phyloP scores from a whole-genome alignment of 1,139 yeast genomes.

The Lodderomyces margitis region DNA sequence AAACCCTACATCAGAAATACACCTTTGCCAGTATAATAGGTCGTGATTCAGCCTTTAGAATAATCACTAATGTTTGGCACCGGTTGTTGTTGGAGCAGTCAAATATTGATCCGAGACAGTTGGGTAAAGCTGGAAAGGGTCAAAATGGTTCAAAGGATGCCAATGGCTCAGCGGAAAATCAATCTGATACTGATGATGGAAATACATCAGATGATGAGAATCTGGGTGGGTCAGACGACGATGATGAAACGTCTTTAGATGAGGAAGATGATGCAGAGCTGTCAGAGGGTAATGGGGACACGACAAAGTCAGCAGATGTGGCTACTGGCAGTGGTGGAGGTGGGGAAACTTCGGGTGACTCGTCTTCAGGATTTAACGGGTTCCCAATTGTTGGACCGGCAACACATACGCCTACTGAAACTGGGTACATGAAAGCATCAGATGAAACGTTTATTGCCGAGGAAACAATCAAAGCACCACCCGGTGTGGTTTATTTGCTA shows the following conservation, averaged over 20 bases:
- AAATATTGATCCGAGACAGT: slow-evolving; percentile 21
- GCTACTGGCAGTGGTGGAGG: slow-evolving; percentile 7
- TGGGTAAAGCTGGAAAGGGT: slow-evolving; percentile 13
- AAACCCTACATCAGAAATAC: slow-evolving; percentile 68
- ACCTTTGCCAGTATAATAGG: slow-evolving; percentile 70
- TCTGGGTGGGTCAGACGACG: slow-evolving; percentile 10
- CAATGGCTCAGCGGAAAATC: slow-evolving; percentile 6
- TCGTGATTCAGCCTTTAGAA: slow-evolving; percentile 63
- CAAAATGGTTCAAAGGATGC: slow-evolving; percentile 14
- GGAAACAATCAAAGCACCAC: slow-evolving; percentile 66
- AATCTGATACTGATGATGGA: slow-evolving; percentile 10
- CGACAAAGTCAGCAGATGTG: slow-evolving; percentile 3
- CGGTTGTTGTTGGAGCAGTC: slow-evolving; percentile 31
- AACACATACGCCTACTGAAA: slow-evolving; percentile 36
- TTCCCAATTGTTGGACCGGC: slow-evolving; percentile 38
- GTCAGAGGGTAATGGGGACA: slow-evolving; percentile 9
- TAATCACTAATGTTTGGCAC: slow-evolving; percentile 64
- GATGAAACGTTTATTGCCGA: slow-evolving; percentile 65
- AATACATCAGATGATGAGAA: slow-evolving; percentile 11
- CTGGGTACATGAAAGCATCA: slow-evolving; percentile 48
- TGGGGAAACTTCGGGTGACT: slow-evolving; percentile 9
- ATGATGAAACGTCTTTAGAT: slow-evolving; percentile 9
- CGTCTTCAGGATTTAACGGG: slow-evolving; percentile 29
- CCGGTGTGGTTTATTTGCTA: slow-evolving; percentile 71
- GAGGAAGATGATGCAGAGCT: slow-evolving; percentile 11